Base-by-base conservation (phyloP, 2,329 filamentous ascomycete genomes). In the Plenodomus lindquistii region DNA sequence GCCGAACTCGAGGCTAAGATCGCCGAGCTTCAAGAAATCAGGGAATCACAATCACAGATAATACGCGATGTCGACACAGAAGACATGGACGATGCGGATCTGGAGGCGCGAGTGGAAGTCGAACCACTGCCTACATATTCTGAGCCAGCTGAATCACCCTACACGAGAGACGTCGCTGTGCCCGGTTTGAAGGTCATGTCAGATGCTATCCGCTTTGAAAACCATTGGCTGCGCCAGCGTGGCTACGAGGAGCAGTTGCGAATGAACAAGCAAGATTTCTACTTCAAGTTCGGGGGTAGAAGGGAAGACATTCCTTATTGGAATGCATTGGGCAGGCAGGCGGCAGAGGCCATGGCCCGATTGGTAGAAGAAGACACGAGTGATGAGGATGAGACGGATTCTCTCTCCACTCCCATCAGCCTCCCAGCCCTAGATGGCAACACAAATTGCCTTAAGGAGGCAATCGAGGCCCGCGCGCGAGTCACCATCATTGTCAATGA, bases 151-250 rank as follows among this genome's bases (percentile, higher is more conserved):
- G 58, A 60, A 18, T 50, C 53, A 20, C 44, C 52, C n/a, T 42
- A 48, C 5, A 40, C 48, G 10, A 48, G 46, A 8, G 22, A 38
- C 34, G 53, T 15, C 10, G 41, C 57, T 4, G 57, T 62, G 24
- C 52, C 48, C 7, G 48, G 52, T 13, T 27, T 60, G 13, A 51
- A 52, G 37, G 53, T 57, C 0, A 51, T 67, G 22, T 40, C 68
- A 16, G 48, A 59, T 7, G 66, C 66, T 17, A 49, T 68, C 2
- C 52, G 58, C n/a, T 53, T 54, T 17, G 65, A 69, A 21, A 69
- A 68, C 29, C 59, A 59, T 16, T 69, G 64, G 63, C 50, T 69
- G 22, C 63, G 66, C 16, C 55, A 54, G 20, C 60, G 60, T 6
- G 60, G 66, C 31, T 42, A 65, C 38, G 38, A 49, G 7, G 52